phyloP scores from a whole-genome alignment of 768 basidiomycete genomes.

The Lactifluus volemus region DNA sequence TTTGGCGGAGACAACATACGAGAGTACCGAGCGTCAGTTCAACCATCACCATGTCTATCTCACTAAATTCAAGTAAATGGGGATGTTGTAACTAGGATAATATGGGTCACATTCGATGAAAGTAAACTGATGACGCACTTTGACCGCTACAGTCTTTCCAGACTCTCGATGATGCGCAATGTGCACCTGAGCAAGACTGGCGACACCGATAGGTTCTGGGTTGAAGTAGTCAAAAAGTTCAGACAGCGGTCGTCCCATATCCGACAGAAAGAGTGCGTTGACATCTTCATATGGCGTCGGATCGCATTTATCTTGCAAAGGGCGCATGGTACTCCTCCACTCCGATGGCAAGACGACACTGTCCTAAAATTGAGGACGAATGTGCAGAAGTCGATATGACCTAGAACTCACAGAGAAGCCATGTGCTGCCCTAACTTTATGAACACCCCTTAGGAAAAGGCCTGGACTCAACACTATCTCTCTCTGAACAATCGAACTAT shows the following conservation, averaged over 20 bases:
- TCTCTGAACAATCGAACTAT: not conserved
- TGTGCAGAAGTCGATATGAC: not conserved
- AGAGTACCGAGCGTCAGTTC: slow-evolving; percentile 57
- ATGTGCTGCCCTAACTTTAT: slow-evolving; percentile 89
- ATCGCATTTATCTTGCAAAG: slow-evolving; percentile 87
- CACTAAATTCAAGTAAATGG: slow-evolving; percentile 83
- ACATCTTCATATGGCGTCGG: slow-evolving; percentile 77
- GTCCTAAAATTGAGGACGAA: slow-evolving; percentile 23
- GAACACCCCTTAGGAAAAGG: slow-evolving; percentile 49
- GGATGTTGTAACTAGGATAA: slow-evolving; percentile 74
- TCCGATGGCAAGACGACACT: slow-evolving; percentile 52
- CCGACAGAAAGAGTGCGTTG: slow-evolving; percentile 64
- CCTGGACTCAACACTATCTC: not conserved
- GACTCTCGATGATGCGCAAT: slow-evolving; percentile 63
- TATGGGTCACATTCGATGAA: slow-evolving; percentile 8
- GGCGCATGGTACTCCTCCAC: slow-evolving; percentile 51
- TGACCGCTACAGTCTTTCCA: slow-evolving; percentile 77
- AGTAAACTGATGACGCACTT: slow-evolving; percentile 35
- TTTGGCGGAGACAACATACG: not conserved
- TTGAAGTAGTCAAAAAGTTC: slow-evolving; percentile 85
- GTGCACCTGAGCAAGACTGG: slow-evolving; percentile 95
- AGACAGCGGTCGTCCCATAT: slow-evolving; percentile 64
- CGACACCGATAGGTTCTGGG: slow-evolving; percentile 84
- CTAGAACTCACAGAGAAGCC: slow-evolving; percentile 47
- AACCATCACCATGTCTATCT: slow-evolving; percentile 85